These are phyloP conservation scores for Amanita rubescens DNA, from an alignment of 768 basidiomycete species.

Conservation along the genomic window DNA sequence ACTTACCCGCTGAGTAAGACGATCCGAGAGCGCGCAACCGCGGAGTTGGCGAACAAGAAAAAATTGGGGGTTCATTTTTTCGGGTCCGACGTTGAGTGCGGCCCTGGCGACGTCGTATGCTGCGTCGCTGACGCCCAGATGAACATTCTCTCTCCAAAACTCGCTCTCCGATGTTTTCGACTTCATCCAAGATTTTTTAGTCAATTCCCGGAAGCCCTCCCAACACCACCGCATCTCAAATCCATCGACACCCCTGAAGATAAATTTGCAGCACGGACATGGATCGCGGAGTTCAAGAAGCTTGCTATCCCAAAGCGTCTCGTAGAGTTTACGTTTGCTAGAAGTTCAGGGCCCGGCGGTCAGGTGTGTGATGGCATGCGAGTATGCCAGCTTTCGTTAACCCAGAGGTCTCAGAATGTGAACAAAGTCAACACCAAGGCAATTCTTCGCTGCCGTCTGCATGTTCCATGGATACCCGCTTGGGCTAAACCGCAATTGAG, in stretches of 20 bases:
- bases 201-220: slow-evolving; percentile 16
- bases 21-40: too few species aligned
- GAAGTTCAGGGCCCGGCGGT: slow-evolving; percentile 82
- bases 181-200: neutral
- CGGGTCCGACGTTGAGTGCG: neutral
- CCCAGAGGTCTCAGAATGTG: slow-evolving; percentile 50
- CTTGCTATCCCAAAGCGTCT: slow-evolving; percentile 38
- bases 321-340: slow-evolving; percentile 61
- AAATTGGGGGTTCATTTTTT: too few species aligned
- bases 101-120: neutral
- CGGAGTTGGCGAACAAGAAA: neutral
- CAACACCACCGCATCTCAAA: slow-evolving; percentile 35
- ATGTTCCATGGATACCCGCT: slow-evolving; percentile 57
- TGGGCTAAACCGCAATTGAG: slow-evolving; percentile 51
- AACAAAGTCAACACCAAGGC: slow-evolving; percentile 88
- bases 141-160: neutral
- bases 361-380: slow-evolving; percentile 40
- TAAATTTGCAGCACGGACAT: slow-evolving; percentile 39
- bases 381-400: neutral
- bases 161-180: neutral
- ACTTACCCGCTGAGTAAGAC: neutral
- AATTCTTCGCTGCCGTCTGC: slow-evolving; percentile 50
- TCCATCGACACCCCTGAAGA: slow-evolving; percentile 33
- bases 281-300: slow-evolving; percentile 45
- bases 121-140: neutral